phyloP scores from a whole-genome alignment of 495 filamentous ascomycete species.

The Podospora comata region DNA sequence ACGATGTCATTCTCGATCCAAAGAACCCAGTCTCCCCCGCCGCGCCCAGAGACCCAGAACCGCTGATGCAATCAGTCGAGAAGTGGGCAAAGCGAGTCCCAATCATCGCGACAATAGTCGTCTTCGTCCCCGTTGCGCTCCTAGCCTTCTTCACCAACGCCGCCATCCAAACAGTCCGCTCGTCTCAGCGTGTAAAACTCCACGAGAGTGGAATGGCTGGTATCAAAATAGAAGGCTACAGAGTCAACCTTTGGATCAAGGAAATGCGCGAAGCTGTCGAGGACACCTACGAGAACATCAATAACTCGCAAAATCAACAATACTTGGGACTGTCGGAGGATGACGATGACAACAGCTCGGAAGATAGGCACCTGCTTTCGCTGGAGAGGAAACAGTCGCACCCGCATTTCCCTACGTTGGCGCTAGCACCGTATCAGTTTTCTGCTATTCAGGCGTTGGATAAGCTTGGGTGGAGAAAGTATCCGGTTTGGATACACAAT shows the following conservation, averaged over 20 bases:
- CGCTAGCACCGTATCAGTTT: conserved; percentile 76
- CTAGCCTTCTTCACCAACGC: conserved; percentile 72
- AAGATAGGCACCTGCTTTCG: conserved; percentile 26
- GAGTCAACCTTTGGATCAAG: conserved; percentile 70
- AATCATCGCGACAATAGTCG: conserved; percentile 56
- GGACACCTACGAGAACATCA: conserved; percentile 67
- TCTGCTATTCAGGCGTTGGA: conserved; percentile 77
- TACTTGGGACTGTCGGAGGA: conserved; percentile 46
- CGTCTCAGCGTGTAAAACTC: conserved; percentile 65
- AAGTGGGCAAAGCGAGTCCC: conserved; percentile 48
- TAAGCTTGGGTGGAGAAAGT: conserved; percentile 71
- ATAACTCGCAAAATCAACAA: conserved; percentile 57
- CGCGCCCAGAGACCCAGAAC: conserved; percentile 31
- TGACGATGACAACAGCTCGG: conserved; percentile 14
- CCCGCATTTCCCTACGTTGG: conserved; percentile 59
- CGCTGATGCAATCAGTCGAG: conserved; percentile 30
- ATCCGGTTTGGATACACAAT: conserved; percentile 82
- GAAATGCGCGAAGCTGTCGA: conserved; percentile 70
- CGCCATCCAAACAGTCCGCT: conserved; percentile 67
- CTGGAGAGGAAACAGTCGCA: conserved; percentile 39
- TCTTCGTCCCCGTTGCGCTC: conserved; percentile 67
- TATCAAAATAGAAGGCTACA: conserved; percentile 61
- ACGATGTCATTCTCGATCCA: conserved; percentile 71
- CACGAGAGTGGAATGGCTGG: conserved; percentile 71
- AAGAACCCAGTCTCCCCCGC: conserved; percentile 55